A percentile compares a stretch with the other conserved stretches of the same genome.
These are phyloP conservation scores for Phylloporus sp. DNA, from an alignment of 768 basidiomycete genomes.

Conservation along the genomic window DNA sequence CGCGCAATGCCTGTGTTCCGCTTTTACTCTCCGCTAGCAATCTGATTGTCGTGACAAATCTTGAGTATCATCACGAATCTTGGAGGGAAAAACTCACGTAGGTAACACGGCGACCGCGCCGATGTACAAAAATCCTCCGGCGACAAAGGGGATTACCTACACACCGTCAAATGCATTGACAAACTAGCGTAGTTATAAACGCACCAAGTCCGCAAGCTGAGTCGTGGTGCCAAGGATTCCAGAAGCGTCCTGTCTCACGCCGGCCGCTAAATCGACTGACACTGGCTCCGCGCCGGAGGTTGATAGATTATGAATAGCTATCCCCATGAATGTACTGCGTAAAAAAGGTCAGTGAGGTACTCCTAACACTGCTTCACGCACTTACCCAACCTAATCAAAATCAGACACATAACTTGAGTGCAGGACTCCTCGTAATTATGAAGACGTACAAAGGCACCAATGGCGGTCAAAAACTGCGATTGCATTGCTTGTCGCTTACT, in stretches of 20 bases:
- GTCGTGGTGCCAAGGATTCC: conserved; percentile 85
- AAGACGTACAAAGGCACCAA: conserved; percentile 77
- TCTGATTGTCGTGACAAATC: conserved; percentile 37
- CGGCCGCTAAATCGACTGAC: conserved; percentile 65
- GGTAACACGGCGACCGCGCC: conserved; percentile 90
- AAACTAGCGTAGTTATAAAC: conserved; percentile 27
- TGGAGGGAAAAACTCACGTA: conserved; percentile 53
- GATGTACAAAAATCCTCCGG: conserved; percentile 91
- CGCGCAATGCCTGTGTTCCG: conserved; percentile 83
- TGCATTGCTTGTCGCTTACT: conserved; percentile 91
- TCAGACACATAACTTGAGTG: conserved; percentile 17
- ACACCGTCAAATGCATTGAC: conserved; percentile 11
- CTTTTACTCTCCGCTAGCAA: conserved; percentile 85
- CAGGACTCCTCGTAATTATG: conserved; percentile 5
- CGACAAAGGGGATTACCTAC: conserved; percentile 86
- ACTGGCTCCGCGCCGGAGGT: conserved; percentile 40
- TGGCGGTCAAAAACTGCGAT: conserved; percentile 86
- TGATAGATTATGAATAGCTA: conserved; percentile 75
- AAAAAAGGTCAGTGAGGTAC: conserved; percentile 1
- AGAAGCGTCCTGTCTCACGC: conserved; percentile 67
- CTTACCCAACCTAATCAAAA: conserved; percentile 35
- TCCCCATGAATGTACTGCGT: conserved; percentile 79
- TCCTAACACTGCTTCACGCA: background rate
- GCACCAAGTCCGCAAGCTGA: conserved; percentile 73
- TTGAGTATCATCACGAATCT: conserved; percentile 7